Evolutionary conservation across 768 basidiomycete species (phyloP), one percentile per base, ranked within the genome.

Genomic region (Pilatotrama ljubarskyi): DNA sequence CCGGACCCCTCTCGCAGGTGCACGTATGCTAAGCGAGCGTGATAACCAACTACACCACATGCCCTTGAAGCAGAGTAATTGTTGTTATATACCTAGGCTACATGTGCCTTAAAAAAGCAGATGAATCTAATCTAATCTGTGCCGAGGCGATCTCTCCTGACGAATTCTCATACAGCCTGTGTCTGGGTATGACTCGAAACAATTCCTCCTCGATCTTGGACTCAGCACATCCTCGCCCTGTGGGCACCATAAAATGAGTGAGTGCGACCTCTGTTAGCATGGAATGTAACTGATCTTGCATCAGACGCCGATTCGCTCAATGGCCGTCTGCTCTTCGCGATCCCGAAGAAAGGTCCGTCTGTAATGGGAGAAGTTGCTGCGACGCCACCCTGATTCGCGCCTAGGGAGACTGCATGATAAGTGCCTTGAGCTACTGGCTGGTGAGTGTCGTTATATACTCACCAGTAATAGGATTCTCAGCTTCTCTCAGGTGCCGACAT

Each of bases 341-440:
- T 99, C 66, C 96, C 96, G 1, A 98, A 98, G 80, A 99, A 98
- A 84, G 96, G 96, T 88, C 63, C 47, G 64, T 67, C n/a, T 18
- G 50, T 25, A 15, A 32, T 32, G 29, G 37, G 7, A n/a, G 15
- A 42, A 24, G 22, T 53, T 38, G 46, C 32, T 17, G 60, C 14
- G 13, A 29, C 17, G 0, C 36, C 22, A 15, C 3, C 43, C 53
- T 35, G 18, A 29, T 25, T 9, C 17, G 25, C 40, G 48, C 37
- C 7, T 65, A 95, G 93, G 93, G 56, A 80, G 96, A 64, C 79
- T 99, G 58, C 82, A 96, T 67, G 96, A 98, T 44, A 95, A 93
- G 76, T 95, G 93, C 67, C 64, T 97, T 29, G 82, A 89, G 66
- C 74, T 99, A 13, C 80, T 98, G 3, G 81, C 90, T 43, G 96